A percentile compares a stretch with the other conserved stretches of the same genome.
These are phyloP conservation scores for Lipomyces yamadae DNA, from an alignment of 805 yeast genomes.

Conservation along the genomic window DNA sequence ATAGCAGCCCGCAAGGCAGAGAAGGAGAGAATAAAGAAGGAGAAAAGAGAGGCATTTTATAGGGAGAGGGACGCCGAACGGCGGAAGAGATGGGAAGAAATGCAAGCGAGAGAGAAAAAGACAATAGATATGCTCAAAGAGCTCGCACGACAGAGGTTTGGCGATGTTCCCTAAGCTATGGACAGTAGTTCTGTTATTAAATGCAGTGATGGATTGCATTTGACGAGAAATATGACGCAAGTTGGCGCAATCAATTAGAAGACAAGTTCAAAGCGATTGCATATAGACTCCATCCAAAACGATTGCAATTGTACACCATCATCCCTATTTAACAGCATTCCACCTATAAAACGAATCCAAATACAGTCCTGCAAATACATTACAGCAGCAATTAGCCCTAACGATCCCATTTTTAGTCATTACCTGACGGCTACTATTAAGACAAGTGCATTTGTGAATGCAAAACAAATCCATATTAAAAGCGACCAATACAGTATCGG, in stretches of 20 bases:
- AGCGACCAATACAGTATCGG: not conserved
- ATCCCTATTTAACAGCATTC: too few relatives aligned
- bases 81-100: constrained; percentile 31
- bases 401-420: not conserved
- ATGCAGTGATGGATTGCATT: not conserved
- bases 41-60: constrained; percentile 26
- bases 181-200: not conserved
- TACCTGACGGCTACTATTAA: not conserved
- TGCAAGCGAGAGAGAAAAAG: constrained; percentile 30
- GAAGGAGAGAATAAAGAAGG: constrained; percentile 26
- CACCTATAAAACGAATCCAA: too few relatives aligned
- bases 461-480: not conserved
- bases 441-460: not conserved
- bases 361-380: too few relatives aligned
- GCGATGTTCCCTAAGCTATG: constrained; percentile 8
- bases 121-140: constrained; percentile 34
- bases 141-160: constrained; percentile 34
- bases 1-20: constrained; percentile 27
- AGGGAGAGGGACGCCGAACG: constrained; percentile 36
- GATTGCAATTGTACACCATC: not conserved
- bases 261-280: not conserved
- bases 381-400: not conserved
- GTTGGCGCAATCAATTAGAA: not conserved
- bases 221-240: not conserved
- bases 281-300: not conserved